phyloP scores from a whole-genome alignment of 768 basidiomycete genomes.

The Tephrocybe sp. region DNA sequence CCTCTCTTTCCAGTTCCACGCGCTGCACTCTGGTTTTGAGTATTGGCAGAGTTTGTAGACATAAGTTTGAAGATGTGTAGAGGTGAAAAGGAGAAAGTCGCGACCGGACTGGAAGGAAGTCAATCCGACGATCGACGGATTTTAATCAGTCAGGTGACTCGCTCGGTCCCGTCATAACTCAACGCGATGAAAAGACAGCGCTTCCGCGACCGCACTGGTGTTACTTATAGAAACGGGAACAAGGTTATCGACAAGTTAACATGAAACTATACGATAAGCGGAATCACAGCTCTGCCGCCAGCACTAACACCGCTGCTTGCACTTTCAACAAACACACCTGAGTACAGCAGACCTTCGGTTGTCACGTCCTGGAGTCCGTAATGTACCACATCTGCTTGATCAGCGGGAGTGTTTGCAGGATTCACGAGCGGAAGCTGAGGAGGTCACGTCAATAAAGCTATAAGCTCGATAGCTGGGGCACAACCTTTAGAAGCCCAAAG shows the following conservation, averaged over 20 bases:
- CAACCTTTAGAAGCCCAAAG: slow-evolving; percentile 59
- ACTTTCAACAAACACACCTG: slow-evolving; percentile 57
- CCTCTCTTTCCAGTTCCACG: slow-evolving; percentile 17
- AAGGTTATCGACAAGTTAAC: no score
- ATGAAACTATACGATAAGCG: background rate
- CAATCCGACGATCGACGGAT: background rate
- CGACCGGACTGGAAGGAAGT: no score
- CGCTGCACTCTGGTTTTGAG: background rate
- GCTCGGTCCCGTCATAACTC: slow-evolving; percentile 11
- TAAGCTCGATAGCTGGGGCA: slow-evolving; percentile 1
- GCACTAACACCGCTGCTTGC: slow-evolving; percentile 36
- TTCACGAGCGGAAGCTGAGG: slow-evolving; percentile 54
- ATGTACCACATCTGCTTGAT: slow-evolving; percentile 58
- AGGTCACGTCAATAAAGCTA: background rate
- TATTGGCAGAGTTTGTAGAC: slow-evolving; percentile 1
- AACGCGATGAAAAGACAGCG: no score
- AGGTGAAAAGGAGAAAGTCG: background rate
- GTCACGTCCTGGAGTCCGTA: slow-evolving; percentile 59
- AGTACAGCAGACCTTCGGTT: slow-evolving; percentile 54
- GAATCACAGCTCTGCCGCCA: slow-evolving; percentile 22
- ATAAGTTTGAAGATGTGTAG: background rate
- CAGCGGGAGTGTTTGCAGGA: slow-evolving; percentile 38
- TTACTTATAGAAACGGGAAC: no score
- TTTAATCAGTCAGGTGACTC: slow-evolving; percentile 22
- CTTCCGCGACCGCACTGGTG: no score